Evolutionary conservation across 2,329 filamentous ascomycete genomes (phyloP).

Genomic region (Xylariaceae sp.): DNA sequence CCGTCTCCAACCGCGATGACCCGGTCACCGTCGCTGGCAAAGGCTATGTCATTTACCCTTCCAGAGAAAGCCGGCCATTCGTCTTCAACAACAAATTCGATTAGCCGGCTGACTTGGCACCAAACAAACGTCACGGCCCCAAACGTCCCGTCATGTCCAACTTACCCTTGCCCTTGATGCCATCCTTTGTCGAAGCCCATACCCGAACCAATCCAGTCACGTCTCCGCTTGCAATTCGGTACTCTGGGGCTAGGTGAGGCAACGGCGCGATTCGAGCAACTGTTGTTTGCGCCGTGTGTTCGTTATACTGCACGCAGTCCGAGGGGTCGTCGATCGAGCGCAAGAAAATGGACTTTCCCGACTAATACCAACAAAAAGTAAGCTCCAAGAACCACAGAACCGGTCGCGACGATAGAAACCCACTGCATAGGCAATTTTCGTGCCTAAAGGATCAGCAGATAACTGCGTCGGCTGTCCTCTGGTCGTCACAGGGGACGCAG

Average conservation of each 20-base stretch:
- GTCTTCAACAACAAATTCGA: slow-evolving; percentile 40
- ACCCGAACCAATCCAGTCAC: slow-evolving; percentile 78
- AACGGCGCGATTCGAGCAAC: slow-evolving; percentile 89
- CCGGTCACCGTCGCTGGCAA: slow-evolving; percentile 95
- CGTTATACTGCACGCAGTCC: slow-evolving; percentile 82
- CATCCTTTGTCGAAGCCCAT: slow-evolving; percentile 85
- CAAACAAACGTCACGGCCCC: neutral
- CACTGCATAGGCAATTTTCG: slow-evolving; percentile 90
- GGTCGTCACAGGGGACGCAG: slow-evolving; percentile 75
- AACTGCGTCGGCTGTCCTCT: slow-evolving; percentile 87
- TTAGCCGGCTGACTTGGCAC: slow-evolving; percentile 11
- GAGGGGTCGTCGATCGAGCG: slow-evolving; percentile 89
- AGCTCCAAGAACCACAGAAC: neutral
- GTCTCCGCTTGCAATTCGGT: slow-evolving; percentile 92
- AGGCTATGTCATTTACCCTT: slow-evolving; percentile 91
- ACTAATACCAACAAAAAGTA: slow-evolving; percentile 46
- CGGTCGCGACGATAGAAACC: slow-evolving; percentile 34
- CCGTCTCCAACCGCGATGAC: slow-evolving; percentile 96
- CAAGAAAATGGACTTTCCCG: slow-evolving; percentile 93
- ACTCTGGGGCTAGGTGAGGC: slow-evolving; percentile 52
- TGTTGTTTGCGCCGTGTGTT: slow-evolving; percentile 83
- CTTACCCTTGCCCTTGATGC: slow-evolving; percentile 66
- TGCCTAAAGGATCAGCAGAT: slow-evolving; percentile 81
- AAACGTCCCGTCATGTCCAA: neutral
- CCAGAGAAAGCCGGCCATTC: slow-evolving; percentile 94